These are phyloP conservation scores for Cupressus sempervirens DNA, from an alignment of 75 land plant species.

Conservation along the genomic window DNA sequence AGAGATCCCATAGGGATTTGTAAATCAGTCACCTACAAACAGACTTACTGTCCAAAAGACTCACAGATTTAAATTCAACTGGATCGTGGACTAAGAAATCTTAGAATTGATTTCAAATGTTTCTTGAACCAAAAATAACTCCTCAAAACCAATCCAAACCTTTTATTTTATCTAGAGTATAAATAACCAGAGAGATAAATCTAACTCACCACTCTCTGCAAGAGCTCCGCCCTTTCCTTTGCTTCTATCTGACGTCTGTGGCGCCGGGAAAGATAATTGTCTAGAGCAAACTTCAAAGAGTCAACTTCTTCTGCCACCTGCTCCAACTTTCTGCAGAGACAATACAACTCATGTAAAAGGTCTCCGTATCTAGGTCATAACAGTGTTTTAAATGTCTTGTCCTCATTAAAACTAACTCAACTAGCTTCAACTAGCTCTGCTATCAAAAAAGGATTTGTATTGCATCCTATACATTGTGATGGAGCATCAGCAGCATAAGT, in stretches of 20 bases:
- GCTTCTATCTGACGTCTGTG: conserved; percentile 77
- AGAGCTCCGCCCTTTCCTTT: conserved; percentile 85
- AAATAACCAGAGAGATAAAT: conserved; percentile 3
- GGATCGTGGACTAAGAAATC: neutral
- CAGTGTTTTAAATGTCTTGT: neutral
- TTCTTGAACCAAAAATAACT: neutral
- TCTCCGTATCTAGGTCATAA: neutral
- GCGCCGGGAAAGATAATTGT: conserved; percentile 56
- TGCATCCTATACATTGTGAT: conserved; percentile 4
- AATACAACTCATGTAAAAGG: neutral
- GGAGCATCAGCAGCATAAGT: neutral
- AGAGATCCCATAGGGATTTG: neutral
- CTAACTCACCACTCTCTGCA: conserved; percentile 61
- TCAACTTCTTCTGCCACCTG: conserved; percentile 88
- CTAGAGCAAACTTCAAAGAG: conserved; percentile 72
- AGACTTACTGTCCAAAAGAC: neutral
- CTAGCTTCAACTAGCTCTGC: neutral
- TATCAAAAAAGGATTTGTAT: neutral
- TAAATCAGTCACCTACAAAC: neutral
- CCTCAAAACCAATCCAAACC: neutral
- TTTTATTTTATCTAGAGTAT: neutral
- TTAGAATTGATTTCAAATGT: neutral
- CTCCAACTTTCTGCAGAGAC: conserved; percentile 67
- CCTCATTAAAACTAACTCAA: neutral
- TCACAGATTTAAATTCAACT: neutral